Evolutionary conservation across 1,139 yeast genomes (phyloP).

Genomic region (Casaregolazyma suthepensis): DNA sequence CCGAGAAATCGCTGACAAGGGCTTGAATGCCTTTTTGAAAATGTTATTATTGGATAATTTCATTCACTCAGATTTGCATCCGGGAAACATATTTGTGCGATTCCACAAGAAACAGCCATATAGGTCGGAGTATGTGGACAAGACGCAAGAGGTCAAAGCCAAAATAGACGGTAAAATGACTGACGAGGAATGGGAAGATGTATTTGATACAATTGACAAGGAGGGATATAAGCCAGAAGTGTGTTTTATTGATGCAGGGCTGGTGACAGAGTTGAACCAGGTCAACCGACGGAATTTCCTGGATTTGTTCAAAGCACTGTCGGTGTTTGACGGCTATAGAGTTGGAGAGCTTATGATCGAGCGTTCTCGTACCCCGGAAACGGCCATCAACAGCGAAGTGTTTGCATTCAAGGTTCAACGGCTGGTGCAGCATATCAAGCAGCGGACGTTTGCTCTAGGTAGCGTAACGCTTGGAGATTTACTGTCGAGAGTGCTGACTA

Average conservation of each 20-base stretch:
- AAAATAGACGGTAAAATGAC: neutral
- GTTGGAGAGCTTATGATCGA: conserved; percentile 97
- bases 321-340: conserved; percentile 86
- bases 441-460: conserved; percentile 87
- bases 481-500: conserved; percentile 73
- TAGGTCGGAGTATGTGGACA: conserved; percentile 16
- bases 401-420: conserved; percentile 85
- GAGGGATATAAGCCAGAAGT: conserved; percentile 78
- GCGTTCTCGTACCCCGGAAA: conserved; percentile 88
- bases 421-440: conserved; percentile 72
- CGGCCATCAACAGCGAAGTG: conserved; percentile 75
- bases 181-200: conserved; percentile 39
- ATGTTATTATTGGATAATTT: conserved; percentile 91
- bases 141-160: conserved; percentile 16
- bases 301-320: conserved; percentile 80
- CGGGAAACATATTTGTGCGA: conserved; percentile 87
- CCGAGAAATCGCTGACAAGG: conserved; percentile 75
- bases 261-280: conserved; percentile 81
- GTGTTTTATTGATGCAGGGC: conserved; percentile 87
- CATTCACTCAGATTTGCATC: conserved; percentile 93
- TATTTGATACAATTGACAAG: conserved; percentile 45
- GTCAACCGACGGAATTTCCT: conserved; percentile 76
- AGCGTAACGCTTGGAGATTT: conserved; percentile 89
- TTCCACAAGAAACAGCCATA: conserved; percentile 39
- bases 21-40: conserved; percentile 83